A percentile compares a stretch with the other conserved stretches of the same genome.
Conservation (phyloP, 2,329 filamentous ascomycete genomes). For the Cercospora sp. region DNA sequence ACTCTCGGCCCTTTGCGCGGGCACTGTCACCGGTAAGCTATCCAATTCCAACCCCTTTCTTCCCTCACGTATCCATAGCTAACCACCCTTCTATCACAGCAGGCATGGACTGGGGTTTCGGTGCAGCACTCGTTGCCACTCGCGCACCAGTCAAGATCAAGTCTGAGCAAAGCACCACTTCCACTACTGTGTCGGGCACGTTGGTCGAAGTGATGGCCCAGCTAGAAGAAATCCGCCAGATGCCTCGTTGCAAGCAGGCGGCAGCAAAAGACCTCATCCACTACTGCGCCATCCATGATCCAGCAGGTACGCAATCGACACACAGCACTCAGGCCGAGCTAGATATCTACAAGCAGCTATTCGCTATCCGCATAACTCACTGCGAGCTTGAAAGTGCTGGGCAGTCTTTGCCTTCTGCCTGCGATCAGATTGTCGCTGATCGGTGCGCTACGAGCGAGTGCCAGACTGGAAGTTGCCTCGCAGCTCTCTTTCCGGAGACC, state of each 20-base stretch:
- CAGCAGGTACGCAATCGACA: slow-evolving; percentile 22
- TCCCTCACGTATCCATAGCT: background rate
- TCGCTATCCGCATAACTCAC: slow-evolving; percentile 62
- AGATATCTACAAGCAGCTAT: slow-evolving; percentile 50
- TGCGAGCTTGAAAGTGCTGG: slow-evolving; percentile 61
- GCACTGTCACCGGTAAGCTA: background rate
- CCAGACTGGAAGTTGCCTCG: slow-evolving; percentile 54
- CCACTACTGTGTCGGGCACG: background rate
- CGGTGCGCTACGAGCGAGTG: slow-evolving; percentile 32
- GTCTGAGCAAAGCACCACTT: background rate
- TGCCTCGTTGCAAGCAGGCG: slow-evolving; percentile 11
- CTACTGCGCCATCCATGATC: slow-evolving; percentile 54
- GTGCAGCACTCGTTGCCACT: background rate
- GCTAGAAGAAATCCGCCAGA: background rate
- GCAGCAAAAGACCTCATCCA: slow-evolving; percentile 50
- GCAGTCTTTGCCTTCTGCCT: slow-evolving; percentile 53
- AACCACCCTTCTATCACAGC: background rate
- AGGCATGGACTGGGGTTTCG: background rate
- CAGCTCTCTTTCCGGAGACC: slow-evolving; percentile 49
- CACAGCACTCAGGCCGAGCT: slow-evolving; percentile 29
- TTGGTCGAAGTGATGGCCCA: background rate
- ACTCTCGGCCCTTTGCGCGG: background rate
- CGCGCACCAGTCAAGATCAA: background rate
- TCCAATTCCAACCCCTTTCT: background rate
- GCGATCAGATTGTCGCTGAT: slow-evolving; percentile 42